Evolutionary conservation across 352 stramenopile genomes (phyloP).

Genomic region (Aphanomyces euteiches): DNA sequence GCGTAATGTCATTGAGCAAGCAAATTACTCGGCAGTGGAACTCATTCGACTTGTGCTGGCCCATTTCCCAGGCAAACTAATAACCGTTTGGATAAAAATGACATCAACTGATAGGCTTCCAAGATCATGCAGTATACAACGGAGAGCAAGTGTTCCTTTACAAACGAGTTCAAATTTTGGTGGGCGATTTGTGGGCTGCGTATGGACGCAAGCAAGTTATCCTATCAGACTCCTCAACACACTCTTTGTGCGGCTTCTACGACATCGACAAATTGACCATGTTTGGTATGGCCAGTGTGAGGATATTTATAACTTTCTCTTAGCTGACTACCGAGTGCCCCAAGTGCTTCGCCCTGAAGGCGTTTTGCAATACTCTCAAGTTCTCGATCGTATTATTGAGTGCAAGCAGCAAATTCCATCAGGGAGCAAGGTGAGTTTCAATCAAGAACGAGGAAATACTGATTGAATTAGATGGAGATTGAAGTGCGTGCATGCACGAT

Average conservation of each 20-base stretch:
- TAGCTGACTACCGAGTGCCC: constrained; percentile 85
- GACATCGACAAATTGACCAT: constrained; percentile 85
- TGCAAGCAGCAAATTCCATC: constrained; percentile 52
- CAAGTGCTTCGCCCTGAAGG: constrained; percentile 70
- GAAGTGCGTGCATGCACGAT: constrained; percentile 82
- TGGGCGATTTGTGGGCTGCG: constrained; percentile 82
- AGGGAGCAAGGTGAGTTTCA: constrained; percentile 50
- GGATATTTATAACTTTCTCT: neutral
- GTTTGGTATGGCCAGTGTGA: constrained; percentile 51
- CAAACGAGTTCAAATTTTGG: constrained; percentile 87
- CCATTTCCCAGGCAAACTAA: constrained; percentile 52
- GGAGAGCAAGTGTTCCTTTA: constrained; percentile 85
- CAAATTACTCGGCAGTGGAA: constrained; percentile 53
- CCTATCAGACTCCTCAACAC: constrained; percentile 18
- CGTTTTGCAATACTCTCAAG: constrained; percentile 57
- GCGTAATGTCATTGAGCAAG: constrained; percentile 51
- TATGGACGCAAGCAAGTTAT: constrained; percentile 49
- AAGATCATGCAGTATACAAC: constrained; percentile 78
- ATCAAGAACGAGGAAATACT: neutral
- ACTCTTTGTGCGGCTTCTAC: constrained; percentile 54
- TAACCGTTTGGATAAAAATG: neutral
- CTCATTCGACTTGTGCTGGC: constrained; percentile 61
- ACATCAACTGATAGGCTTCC: constrained; percentile 44
- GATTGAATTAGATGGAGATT: constrained; percentile 54
- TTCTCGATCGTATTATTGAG: constrained; percentile 50